Evolutionary conservation across 208 protist genomes (phyloP), one percentile per base, ranked within the genome.

Genomic region (Trypanosoma avium): DNA sequence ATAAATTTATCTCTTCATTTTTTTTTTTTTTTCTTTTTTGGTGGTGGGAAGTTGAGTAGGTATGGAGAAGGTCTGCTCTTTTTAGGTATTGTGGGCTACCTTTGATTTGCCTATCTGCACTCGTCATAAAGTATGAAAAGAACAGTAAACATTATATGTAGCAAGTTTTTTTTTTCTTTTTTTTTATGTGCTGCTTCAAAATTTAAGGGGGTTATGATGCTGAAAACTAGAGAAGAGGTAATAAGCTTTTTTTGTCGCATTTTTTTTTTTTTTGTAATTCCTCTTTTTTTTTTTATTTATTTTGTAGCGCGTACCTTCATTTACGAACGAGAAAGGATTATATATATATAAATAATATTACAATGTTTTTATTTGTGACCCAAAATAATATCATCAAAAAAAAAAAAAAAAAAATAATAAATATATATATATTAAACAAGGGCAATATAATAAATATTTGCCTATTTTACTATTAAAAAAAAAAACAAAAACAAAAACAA

Each of bases 1-100:
- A 30, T 61, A 29, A 49, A 19, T 53, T 52, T 67, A 43, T 45
- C 45, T 29, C 26, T 7, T 43, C 36, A 19, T 55, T 54, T 64
- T 43, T 29, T 52, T 29, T 53, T 27, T 26, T 15, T 29, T 48
- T 26, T 55, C 52, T 64, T 43, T 32, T 57, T 46, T 52, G 32
- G 43, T 46, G 22, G 26, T 47, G 26, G 4, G 29, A 10, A 17
- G 12, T n/a, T 48, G 4, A 42, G 49, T 17, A 29, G 30, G 40
- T 22, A 36, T 19, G 22, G 35, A n/a, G 13, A 17, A 12, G 8
- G 26, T 6, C 54, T 52, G 7, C 29, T 52, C 22, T 52, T 24
- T 52, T 30, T 52, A 29, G 7, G 22, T 42, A 57, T 17, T n/a
- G 15, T 36, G 15, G 24, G 9, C 8, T 30, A n/a, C n/a, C n/a